Conservation (phyloP, 495 filamentous ascomycete genomes). For the Haplographium delicatum region DNA sequence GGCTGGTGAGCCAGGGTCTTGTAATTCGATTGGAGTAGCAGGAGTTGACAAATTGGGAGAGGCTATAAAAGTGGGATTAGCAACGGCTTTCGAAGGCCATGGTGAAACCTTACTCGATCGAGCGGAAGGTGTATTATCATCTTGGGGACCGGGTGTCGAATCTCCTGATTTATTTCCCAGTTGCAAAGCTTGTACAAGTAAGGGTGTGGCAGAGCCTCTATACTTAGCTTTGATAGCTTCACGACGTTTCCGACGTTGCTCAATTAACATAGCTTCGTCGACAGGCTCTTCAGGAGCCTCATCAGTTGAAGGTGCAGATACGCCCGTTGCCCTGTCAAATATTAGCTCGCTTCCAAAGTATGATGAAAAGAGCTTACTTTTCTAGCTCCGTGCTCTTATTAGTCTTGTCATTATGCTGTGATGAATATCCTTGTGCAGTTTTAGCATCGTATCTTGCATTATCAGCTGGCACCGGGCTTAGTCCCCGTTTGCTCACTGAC, state of each 20-base stretch:
- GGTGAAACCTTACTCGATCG: constrained; percentile 22
- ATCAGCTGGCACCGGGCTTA: constrained; percentile 48
- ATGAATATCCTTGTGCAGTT: constrained; percentile 54
- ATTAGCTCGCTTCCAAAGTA: neutral
- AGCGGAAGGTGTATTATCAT: constrained; percentile 19
- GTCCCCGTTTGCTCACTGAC: constrained; percentile 65
- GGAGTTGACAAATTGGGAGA: constrained; percentile 31
- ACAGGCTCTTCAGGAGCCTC: constrained; percentile 41
- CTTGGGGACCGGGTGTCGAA: constrained; percentile 39
- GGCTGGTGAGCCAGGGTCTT: constrained; percentile 34
- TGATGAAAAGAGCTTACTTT: constrained; percentile 9
- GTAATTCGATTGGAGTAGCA: constrained; percentile 38
- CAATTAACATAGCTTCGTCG: constrained; percentile 75
- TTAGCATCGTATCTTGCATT: constrained; percentile 60
- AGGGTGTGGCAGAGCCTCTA: constrained; percentile 62
- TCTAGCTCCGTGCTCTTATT: constrained; percentile 13
- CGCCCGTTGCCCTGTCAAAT: constrained; percentile 1
- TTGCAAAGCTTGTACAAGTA: constrained; percentile 73
- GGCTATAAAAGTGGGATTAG: constrained; percentile 4
- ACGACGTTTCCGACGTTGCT: constrained; percentile 79
- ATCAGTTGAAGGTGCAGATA: neutral
- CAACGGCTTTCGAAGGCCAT: neutral
- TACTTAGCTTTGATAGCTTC: constrained; percentile 87
- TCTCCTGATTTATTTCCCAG: constrained; percentile 43
- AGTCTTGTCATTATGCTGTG: constrained; percentile 40